Evolutionary conservation across 352 stramenopile species (phyloP).

Genomic region (Globisporangium spinosum): DNA sequence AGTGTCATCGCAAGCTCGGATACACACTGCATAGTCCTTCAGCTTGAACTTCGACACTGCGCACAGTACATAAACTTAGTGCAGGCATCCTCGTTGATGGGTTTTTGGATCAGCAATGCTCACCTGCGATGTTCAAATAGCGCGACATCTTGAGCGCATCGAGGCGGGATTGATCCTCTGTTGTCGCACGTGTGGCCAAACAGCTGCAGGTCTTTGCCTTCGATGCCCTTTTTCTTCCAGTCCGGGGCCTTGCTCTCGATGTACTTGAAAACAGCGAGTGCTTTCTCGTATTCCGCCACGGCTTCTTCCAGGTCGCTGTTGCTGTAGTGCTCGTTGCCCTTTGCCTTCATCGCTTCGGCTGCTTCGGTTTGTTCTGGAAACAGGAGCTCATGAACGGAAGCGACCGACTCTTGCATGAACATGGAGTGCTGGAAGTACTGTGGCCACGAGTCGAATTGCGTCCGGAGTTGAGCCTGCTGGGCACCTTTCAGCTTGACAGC

Average conservation of each 20-base stretch:
- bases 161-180: slow-evolving; percentile 40
- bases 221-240: slow-evolving; percentile 88
- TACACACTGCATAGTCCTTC: slow-evolving; percentile 57
- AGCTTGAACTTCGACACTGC: slow-evolving; percentile 79
- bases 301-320: slow-evolving; percentile 55
- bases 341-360: slow-evolving; percentile 62
- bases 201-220: slow-evolving; percentile 67
- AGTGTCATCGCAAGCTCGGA: slow-evolving; percentile 67
- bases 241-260: slow-evolving; percentile 71
- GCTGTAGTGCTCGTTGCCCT: slow-evolving; percentile 61
- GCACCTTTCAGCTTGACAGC: slow-evolving; percentile 82
- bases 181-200: slow-evolving; percentile 54
- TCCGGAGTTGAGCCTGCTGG: slow-evolving; percentile 76
- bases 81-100: neutral
- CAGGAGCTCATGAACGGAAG: slow-evolving; percentile 32
- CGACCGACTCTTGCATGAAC: slow-evolving; percentile 82
- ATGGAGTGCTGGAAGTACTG: slow-evolving; percentile 87
- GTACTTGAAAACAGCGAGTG: slow-evolving; percentile 80
- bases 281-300: slow-evolving; percentile 81
- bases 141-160: slow-evolving; percentile 59
- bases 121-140: slow-evolving; percentile 78
- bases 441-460: slow-evolving; percentile 70
- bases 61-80: neutral
- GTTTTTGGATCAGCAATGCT: neutral
- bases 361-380: slow-evolving; percentile 56